Evolutionary conservation across 2,329 filamentous ascomycete genomes (phyloP).

Genomic region (Cadophora gregata): DNA sequence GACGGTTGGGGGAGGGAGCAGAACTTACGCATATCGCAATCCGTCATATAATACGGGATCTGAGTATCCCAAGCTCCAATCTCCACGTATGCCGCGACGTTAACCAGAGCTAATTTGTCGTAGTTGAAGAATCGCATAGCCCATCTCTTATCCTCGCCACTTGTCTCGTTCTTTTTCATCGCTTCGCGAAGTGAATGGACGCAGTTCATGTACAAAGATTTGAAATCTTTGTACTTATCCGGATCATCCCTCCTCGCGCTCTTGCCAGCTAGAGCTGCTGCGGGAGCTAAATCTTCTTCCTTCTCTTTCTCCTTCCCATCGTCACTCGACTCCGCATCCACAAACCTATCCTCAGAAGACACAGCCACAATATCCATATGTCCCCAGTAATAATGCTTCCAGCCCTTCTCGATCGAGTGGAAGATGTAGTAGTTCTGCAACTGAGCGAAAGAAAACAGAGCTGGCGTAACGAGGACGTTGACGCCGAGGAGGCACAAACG

Average conservation of each 20-base stretch:
- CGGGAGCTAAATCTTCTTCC: conserved; percentile 2
- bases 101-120: conserved; percentile 63
- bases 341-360: conserved; percentile 48
- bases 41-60: conserved; percentile 63
- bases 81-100: conserved; percentile 55
- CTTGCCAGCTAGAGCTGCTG: not conserved
- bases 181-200: conserved; percentile 27
- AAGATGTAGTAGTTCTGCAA: conserved; percentile 60
- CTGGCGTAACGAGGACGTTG: conserved; percentile 56
- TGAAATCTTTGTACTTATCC: conserved; percentile 25
- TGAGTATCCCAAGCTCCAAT: conserved; percentile 60
- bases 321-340: not conserved
- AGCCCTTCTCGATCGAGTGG: conserved; percentile 51
- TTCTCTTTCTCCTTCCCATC: conserved; percentile 21
- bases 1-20: not conserved
- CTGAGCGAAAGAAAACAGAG: conserved; percentile 59
- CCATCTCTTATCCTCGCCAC: conserved; percentile 47
- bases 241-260: conserved; percentile 17
- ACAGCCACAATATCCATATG: conserved; percentile 60
- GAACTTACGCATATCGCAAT: conserved; percentile 39
- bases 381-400: conserved; percentile 61
- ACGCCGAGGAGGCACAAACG: conserved; percentile 58
- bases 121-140: conserved; percentile 62
- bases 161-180: conserved; percentile 16
- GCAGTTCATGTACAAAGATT: conserved; percentile 35